Evolutionary conservation across 2,329 filamentous ascomycete species (phyloP).

Genomic region (Dendryphion nanum): DNA sequence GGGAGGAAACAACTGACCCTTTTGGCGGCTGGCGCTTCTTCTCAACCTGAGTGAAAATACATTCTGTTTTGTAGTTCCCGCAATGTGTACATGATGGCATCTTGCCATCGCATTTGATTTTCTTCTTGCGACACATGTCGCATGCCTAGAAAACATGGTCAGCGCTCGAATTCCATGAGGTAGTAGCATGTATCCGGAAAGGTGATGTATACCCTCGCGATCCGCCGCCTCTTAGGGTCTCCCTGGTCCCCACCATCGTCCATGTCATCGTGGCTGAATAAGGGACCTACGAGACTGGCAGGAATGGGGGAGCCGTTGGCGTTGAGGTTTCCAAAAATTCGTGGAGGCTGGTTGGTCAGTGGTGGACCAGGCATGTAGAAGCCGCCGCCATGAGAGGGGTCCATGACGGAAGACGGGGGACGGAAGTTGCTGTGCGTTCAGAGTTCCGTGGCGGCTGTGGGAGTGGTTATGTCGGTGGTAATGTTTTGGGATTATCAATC

Average conservation of each 20-base stretch:
- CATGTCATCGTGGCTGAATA: conserved; percentile 50
- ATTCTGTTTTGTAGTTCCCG: conserved; percentile 97
- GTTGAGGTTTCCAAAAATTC: conserved; percentile 39
- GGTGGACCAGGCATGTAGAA: conserved; percentile 33
- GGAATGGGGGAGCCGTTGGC: conserved; percentile 39
- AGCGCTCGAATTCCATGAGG: conserved; percentile 11
- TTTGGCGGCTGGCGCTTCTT: conserved; percentile 98
- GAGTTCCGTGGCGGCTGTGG: no score
- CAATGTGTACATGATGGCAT: conserved; percentile 94
- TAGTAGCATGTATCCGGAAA: no score
- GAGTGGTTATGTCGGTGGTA: no score
- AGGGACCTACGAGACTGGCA: conserved; percentile 21
- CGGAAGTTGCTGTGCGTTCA: neutral
- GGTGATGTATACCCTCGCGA: conserved; percentile 79
- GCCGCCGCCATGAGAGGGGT: conserved; percentile 27
- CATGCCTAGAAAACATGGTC: conserved; percentile 66
- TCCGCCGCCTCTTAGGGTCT: conserved; percentile 84
- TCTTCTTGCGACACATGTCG: conserved; percentile 94
- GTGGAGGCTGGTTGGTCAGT: conserved; percentile 40
- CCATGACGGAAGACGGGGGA: conserved; percentile 23
- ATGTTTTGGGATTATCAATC: no score
- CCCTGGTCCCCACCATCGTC: conserved; percentile 57
- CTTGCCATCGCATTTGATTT: conserved; percentile 97
- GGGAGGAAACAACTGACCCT: conserved; percentile 60
- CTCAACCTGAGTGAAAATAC: conserved; percentile 95